Base-by-base conservation (phyloP, 2,329 filamentous ascomycete species). In the Trichophyton simii region DNA sequence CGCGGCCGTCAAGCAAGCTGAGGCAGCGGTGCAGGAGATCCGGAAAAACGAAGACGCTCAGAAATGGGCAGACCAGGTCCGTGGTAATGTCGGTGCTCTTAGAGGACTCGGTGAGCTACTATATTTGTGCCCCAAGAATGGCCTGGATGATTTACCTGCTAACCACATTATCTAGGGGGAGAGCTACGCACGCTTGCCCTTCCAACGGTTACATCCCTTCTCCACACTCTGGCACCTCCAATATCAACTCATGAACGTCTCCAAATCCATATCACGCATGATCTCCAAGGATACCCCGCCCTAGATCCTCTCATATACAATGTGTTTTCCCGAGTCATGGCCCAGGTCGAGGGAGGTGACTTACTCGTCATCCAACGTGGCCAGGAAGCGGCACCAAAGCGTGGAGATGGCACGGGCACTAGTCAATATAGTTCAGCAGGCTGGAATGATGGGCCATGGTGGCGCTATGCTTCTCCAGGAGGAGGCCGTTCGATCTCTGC, bases 281-380 rank as follows among this genome's bases (percentile, higher is more conserved):
- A 97, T 73, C 83, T 99, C 50, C 86, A 91, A 67, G 90, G 90
- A 67, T 99, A 99, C 73, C 94, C 94, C 2, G 92, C 90, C 18
- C 84, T 99, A 67, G 92, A 97, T 72, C 91, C 92, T 18, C 82
- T 96, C 60, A 89, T 97, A 68, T 90, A 97, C 76, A 83, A 83
- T 62, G 91, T 94, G 65, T 99, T 99, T 78, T 88, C 88, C 61
- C 87, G 91, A 60, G 91, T 99, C 69, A 99, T 99, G 94, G 84
- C 91, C n/a, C 94, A 99, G 77, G 94, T 99, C 54, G 94, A 99
- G 76, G 94, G 94, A 66, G 94, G 94, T 61, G 94, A 97, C 69
- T 81, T 99, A 18, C 82, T 97, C 60, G 94, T 99, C 61, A 85
- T 97, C 63, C 94, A 99, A 76, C 88, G 91, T 42, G 94, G 94